These are phyloP conservation scores for Pseudotulostoma volvatum DNA, from an alignment of 495 filamentous ascomycete genomes.

Conservation along the genomic window DNA sequence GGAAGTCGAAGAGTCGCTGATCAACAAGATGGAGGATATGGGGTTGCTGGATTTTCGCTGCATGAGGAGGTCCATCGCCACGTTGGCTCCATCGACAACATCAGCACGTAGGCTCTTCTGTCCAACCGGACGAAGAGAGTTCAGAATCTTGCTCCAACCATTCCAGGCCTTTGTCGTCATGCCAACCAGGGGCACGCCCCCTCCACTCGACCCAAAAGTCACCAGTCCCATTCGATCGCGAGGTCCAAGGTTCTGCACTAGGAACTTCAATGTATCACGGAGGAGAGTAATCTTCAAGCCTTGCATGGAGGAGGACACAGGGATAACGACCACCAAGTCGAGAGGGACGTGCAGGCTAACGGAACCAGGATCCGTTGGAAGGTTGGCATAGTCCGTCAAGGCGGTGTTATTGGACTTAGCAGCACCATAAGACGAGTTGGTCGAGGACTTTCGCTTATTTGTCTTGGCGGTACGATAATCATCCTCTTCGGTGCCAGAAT, in stretches of 20 bases:
- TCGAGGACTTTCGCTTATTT: constrained; percentile 67
- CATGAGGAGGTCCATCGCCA: constrained; percentile 98
- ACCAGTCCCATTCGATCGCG: constrained; percentile 94
- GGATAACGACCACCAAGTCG: constrained; percentile 92
- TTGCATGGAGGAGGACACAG: constrained; percentile 97
- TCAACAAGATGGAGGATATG: constrained; percentile 87
- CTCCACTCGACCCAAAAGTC: constrained; percentile 89
- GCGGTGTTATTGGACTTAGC: constrained; percentile 30
- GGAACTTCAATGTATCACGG: constrained; percentile 84
- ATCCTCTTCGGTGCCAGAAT: constrained; percentile 77
- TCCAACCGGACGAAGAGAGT: constrained; percentile 80
- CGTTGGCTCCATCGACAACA: constrained; percentile 94
- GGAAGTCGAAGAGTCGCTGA: constrained; percentile 97
- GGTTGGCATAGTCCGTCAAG: constrained; percentile 47
- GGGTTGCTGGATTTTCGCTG: constrained; percentile 93
- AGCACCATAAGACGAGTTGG: constrained; percentile 68
- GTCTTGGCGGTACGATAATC: constrained; percentile 59
- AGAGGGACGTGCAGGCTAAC: constrained; percentile 71
- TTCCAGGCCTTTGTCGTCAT: constrained; percentile 92
- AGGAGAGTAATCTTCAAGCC: constrained; percentile 93
- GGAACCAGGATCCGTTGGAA: constrained; percentile 36
- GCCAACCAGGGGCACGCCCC: constrained; percentile 87
- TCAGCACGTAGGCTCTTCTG: constrained; percentile 95
- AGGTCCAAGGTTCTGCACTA: constrained; percentile 82
- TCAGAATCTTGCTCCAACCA: constrained; percentile 78